Base-by-base conservation (phyloP, 192 early-diverging fungal genomes). In the Entomortierella parvispora region DNA sequence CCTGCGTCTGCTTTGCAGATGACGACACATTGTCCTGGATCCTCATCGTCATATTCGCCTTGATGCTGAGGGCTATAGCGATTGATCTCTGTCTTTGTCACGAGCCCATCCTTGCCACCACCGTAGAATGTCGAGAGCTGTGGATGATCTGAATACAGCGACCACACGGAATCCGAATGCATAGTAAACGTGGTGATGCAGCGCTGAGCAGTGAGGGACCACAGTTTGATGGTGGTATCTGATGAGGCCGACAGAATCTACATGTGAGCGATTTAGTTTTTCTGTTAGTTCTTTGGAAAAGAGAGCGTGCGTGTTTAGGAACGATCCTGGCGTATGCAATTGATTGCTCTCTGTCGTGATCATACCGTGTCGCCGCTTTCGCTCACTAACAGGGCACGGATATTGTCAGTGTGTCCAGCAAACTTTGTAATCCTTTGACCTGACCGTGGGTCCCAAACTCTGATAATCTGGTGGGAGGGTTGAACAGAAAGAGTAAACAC, bases 181-280 rank as follows among this genome's bases (percentile, higher is more conserved):
- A 96, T 95, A 5, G 93, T 89, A 65, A 90, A 98, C 0, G 97
- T 98, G 4, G 91, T 89, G 44, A 98, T 79, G 61, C 96, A 97
- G 15, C 95, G 89, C 65, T 94, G 90, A 29, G 93, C 89, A 34
- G 87, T 88, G 43, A 97, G 85, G 34, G 93, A 94, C 97, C 96
- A 99, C n/a, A 98, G 85, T 79, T 99, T 99, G 56, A 98, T 94
- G 0, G 97, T 96, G 2, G 94, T 87, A 80, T 99, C 97, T 2
- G 93, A 94, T 0, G 97, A 99, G 14, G 92, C 95, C 0, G 94
- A 96, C 20, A 99, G 82, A 8, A 97, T 87, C 92, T 91, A 81
- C n/a, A 46, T 51, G 11, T 17, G 48, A 53, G 29, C 18, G 46
- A 26, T 45, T n/a, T n/a, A n/a, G n/a, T n/a, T n/a, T n/a, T n/a